Conservation (phyloP, 176 grass and related monocot genomes). For the Bothriochloa decipiens region DNA sequence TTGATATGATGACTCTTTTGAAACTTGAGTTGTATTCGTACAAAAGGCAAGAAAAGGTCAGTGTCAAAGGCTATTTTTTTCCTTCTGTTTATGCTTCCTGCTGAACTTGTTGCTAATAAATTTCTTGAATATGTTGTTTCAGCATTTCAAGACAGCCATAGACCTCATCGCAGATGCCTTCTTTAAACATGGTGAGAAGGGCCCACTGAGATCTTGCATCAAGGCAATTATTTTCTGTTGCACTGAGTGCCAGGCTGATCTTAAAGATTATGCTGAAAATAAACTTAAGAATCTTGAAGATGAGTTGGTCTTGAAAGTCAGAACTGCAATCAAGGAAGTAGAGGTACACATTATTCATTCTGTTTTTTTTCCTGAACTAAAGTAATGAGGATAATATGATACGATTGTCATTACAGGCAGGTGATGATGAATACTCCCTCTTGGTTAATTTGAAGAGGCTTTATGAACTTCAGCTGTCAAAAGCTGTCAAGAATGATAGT, state of each 20-base stretch:
- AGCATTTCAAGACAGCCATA: slow-evolving; percentile 91
- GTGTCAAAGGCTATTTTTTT: slow-evolving; percentile 15
- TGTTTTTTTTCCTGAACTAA: slow-evolving; percentile 12
- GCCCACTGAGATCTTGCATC: slow-evolving; percentile 87
- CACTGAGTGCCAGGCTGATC: slow-evolving; percentile 77
- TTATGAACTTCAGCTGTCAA: slow-evolving; percentile 92
- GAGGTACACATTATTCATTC: slow-evolving; percentile 57
- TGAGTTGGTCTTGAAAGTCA: slow-evolving; percentile 84
- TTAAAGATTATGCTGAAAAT: slow-evolving; percentile 82
- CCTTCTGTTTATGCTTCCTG: slow-evolving; percentile 29
- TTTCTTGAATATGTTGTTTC: slow-evolving; percentile 40
- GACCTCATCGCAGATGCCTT: slow-evolving; percentile 89
- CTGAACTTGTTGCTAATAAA: slow-evolving; percentile 12
- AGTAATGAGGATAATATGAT: slow-evolving; percentile 36
- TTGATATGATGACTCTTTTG: slow-evolving; percentile 86
- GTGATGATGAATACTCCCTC: slow-evolving; percentile 99
- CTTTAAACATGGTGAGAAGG: slow-evolving; percentile 98
- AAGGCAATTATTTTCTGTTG: slow-evolving; percentile 88
- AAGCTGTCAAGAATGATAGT: slow-evolving; percentile 65
- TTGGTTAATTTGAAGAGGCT: slow-evolving; percentile 96
- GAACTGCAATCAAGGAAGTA: slow-evolving; percentile 91
- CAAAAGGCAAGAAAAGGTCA: slow-evolving; percentile 92
- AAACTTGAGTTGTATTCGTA: slow-evolving; percentile 96
- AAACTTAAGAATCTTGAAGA: slow-evolving; percentile 91
- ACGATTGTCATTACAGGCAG: slow-evolving; percentile 59